These are phyloP conservation scores for Toxoplasma gondii DNA, from an alignment of 169 alveolate species.

Conservation along the genomic window DNA sequence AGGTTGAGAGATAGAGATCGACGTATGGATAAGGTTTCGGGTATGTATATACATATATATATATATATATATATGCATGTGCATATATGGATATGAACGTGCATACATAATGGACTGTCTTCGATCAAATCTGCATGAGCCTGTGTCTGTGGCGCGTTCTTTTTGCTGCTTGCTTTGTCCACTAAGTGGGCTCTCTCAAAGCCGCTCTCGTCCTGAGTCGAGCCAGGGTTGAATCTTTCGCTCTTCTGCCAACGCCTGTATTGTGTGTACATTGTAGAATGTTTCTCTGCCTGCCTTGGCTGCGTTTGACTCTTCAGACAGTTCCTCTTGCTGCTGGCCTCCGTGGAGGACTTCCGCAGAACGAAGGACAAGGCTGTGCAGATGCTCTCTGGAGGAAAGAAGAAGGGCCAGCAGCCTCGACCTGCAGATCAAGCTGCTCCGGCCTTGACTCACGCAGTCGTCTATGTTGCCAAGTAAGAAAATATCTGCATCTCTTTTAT, in stretches of 20 bases:
- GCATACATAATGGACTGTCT: too few species aligned
- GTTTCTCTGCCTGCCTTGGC: neutral
- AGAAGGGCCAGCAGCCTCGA: constrained; percentile 45
- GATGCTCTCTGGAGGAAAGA: constrained; percentile 50
- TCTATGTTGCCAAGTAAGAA: constrained; percentile 52
- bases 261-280: neutral
- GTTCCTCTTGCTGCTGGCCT: constrained; percentile 50
- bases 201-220: too few species aligned
- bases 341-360: constrained; percentile 70
- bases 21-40: neutral
- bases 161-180: too few species aligned
- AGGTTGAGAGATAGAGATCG: neutral
- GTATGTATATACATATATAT: neutral
- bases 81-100: neutral
- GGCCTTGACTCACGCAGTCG: constrained; percentile 45
- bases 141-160: too few species aligned
- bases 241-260: neutral
- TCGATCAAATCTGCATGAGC: too few species aligned
- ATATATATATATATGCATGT: neutral
- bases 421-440: neutral
- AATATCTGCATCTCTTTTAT: neutral
- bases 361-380: constrained; percentile 67
- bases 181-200: too few species aligned
- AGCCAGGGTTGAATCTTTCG: too few species aligned
- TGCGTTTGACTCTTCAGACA: constrained; percentile 40